Percentiles rank a stretch among this genome's conserved stretches.
Evolutionary conservation across 371 early-diverging fungal species (phyloP).

Genomic region (Dichotomocladium elegans): DNA sequence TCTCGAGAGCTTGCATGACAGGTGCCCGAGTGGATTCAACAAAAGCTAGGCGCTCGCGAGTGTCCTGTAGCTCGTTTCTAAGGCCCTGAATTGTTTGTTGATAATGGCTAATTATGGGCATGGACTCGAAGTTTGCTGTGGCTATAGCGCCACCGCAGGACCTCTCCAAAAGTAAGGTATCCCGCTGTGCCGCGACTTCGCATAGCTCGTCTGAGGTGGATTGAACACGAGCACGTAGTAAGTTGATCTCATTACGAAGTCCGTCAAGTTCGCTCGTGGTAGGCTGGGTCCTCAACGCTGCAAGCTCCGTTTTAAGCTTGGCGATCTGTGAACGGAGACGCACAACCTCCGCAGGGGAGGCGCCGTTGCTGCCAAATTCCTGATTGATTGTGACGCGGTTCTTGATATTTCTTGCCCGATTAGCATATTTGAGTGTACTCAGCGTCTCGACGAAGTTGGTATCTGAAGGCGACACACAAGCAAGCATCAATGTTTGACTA

Average conservation of each 20-base stretch:
- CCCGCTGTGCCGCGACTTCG: slow-evolving; percentile 49
- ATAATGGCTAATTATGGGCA: slow-evolving; percentile 41
- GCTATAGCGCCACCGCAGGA: not conserved
- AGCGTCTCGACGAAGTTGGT: slow-evolving; percentile 82
- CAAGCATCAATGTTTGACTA: slow-evolving; percentile 86
- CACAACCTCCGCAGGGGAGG: slow-evolving; percentile 58
- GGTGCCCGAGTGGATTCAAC: slow-evolving; percentile 19
- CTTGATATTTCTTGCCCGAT: slow-evolving; percentile 81
- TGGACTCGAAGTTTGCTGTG: slow-evolving; percentile 10
- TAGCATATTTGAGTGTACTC: slow-evolving; percentile 90
- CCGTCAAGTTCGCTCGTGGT: slow-evolving; percentile 22
- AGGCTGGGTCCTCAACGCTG: slow-evolving; percentile 41
- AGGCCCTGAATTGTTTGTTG: slow-evolving; percentile 47
- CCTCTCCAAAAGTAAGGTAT: slow-evolving; percentile 50
- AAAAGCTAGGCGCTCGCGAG: slow-evolving; percentile 28
- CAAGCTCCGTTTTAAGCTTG: slow-evolving; percentile 60
- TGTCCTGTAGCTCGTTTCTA: slow-evolving; percentile 40
- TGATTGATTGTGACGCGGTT: slow-evolving; percentile 60
- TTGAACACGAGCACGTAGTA: slow-evolving; percentile 44
- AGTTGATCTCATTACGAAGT: slow-evolving; percentile 43
- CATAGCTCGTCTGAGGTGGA: slow-evolving; percentile 45
- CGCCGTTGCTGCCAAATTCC: slow-evolving; percentile 39
- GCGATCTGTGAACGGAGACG: slow-evolving; percentile 64
- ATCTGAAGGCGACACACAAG: slow-evolving; percentile 83
- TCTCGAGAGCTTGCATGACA: slow-evolving; percentile 13